Evolutionary conservation across 2,329 filamentous ascomycete species (phyloP).

Genomic region (Calonectria leucothoes): DNA sequence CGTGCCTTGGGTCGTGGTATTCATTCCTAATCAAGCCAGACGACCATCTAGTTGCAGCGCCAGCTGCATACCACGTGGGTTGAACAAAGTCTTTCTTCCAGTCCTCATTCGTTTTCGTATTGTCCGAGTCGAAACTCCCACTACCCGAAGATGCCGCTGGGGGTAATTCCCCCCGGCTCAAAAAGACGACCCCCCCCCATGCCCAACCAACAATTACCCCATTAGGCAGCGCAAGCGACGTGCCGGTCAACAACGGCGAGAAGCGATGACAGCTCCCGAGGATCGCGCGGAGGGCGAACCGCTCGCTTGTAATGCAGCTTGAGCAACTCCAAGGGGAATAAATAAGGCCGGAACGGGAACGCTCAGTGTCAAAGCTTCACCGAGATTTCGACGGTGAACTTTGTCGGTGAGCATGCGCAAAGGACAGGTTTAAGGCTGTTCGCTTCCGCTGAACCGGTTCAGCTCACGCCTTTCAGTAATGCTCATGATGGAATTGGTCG

Average conservation of each 20-base stretch:
- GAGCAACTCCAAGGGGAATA: background rate
- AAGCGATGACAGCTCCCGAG: background rate
- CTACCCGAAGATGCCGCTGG: constrained; percentile 30
- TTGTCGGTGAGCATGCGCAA: constrained; percentile 13
- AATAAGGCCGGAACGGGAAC: background rate
- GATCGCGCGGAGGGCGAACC: background rate
- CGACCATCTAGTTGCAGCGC: constrained; percentile 6
- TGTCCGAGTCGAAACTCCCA: background rate
- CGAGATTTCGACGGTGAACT: background rate
- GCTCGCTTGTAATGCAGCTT: background rate
- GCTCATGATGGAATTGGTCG: constrained; percentile 5
- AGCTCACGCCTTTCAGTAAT: background rate
- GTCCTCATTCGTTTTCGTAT: constrained; percentile 29
- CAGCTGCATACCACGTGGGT: constrained; percentile 25
- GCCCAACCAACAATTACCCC: constrained; percentile 8
- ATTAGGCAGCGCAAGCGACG: constrained; percentile 11
- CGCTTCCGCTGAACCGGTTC: background rate
- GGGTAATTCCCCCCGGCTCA: constrained; percentile 5
- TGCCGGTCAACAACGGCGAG: background rate
- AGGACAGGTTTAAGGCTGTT: background rate
- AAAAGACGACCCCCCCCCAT: background rate
- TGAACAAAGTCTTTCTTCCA: constrained; percentile 7
- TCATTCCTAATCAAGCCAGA: constrained; percentile 12
- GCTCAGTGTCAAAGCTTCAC: background rate
- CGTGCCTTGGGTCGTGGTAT: background rate